phyloP scores from a whole-genome alignment of 192 early-diverging fungal species.

The Borealophlyctis nickersoniae region DNA sequence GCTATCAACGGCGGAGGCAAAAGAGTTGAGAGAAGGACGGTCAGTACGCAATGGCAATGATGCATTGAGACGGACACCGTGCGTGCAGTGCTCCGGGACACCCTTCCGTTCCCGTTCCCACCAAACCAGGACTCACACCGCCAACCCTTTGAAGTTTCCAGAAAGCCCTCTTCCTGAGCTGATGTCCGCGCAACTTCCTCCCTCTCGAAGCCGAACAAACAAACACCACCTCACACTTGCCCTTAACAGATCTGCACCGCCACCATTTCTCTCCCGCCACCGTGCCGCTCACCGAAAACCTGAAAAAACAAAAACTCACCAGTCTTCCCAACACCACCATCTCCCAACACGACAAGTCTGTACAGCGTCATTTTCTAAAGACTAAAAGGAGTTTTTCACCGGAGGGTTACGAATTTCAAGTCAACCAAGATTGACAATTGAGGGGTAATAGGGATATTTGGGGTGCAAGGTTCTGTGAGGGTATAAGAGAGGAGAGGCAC shows the following conservation, averaged over 20 bases:
- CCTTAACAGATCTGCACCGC: not conserved
- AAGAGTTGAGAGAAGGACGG: not conserved
- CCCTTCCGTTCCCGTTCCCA: no score
- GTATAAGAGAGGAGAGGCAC: no score
- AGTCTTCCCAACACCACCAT: slow-evolving; percentile 56
- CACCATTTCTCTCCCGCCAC: no score
- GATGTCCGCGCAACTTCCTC: not conserved
- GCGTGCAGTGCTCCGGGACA: no score
- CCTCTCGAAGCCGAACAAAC: not conserved
- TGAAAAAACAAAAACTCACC: slow-evolving; percentile 19
- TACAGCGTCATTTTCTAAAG: slow-evolving; percentile 23
- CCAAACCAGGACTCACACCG: no score
- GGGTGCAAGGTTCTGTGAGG: no score
- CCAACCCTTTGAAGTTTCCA: not conserved
- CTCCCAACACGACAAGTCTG: slow-evolving; percentile 47
- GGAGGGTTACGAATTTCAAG: no score
- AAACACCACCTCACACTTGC: not conserved
- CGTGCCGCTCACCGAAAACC: not conserved
- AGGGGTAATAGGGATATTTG: no score
- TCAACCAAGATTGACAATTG: no score
- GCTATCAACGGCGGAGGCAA: slow-evolving; percentile 15
- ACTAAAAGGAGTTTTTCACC: not conserved
- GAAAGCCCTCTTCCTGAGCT: no score
- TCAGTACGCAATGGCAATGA: not conserved
- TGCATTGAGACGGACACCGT: not conserved